Percentiles rank a stretch among this genome's conserved stretches.
Conservation (phyloP, 2,329 filamentous ascomycete species). For the Beauveria sp. region DNA sequence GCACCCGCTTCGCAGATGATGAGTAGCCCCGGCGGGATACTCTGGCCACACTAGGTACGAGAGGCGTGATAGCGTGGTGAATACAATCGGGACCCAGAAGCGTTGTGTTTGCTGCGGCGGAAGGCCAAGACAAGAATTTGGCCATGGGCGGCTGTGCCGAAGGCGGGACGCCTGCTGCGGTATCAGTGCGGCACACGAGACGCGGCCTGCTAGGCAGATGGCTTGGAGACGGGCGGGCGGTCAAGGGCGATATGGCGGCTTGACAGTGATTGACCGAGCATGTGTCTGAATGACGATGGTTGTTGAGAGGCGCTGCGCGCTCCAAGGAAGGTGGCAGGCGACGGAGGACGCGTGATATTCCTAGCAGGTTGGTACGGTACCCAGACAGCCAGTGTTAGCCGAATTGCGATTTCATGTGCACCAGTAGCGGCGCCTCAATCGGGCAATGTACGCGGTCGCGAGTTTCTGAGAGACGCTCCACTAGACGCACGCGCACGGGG, state of each 20-base stretch:
- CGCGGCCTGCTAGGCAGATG: neutral
- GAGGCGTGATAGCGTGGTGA: neutral
- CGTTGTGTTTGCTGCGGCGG: neutral
- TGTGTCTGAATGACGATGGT: neutral
- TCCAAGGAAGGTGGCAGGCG: neutral
- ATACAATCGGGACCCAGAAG: neutral
- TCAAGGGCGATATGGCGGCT: neutral
- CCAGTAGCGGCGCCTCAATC: neutral
- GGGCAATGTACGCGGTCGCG: neutral
- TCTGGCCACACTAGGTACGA: neutral
- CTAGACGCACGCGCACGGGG: constrained; percentile 8
- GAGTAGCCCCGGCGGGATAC: neutral
- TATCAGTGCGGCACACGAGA: neutral
- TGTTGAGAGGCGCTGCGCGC: neutral
- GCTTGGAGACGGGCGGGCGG: neutral
- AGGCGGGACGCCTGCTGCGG: neutral
- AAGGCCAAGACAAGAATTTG: neutral
- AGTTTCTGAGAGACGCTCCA: neutral
- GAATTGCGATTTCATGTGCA: neutral
- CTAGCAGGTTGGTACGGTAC: neutral
- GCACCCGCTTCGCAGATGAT: neutral
- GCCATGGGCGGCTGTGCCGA: neutral
- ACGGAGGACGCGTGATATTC: neutral
- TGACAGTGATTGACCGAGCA: neutral
- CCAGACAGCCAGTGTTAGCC: neutral